Conservation (phyloP, 2,329 filamentous ascomycete genomes). For the Acephala macrosclerotiorum region DNA sequence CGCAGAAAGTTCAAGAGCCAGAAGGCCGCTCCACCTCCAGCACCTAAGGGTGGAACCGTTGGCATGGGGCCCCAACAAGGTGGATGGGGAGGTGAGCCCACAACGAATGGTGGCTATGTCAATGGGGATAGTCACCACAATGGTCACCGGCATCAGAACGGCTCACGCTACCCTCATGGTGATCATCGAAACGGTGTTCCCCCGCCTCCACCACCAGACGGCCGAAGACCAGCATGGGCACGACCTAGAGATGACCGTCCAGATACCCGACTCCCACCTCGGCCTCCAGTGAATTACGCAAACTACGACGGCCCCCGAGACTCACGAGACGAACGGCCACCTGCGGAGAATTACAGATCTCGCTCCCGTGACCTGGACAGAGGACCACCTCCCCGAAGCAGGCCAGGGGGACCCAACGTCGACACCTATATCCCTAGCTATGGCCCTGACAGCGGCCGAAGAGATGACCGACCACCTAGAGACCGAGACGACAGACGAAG, state of each 20-base stretch:
- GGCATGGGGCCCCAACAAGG: conserved; percentile 68
- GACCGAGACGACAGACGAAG: conserved; percentile 48
- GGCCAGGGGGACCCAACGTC: conserved; percentile 42
- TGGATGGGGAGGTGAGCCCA: conserved; percentile 40
- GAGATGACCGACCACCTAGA: conserved; percentile 40
- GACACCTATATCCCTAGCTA: conserved; percentile 61
- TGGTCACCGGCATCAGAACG: conserved; percentile 41
- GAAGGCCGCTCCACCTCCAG: conserved; percentile 84
- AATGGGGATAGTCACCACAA: conserved; percentile 39
- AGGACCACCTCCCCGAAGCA: conserved; percentile 35
- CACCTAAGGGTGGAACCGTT: conserved; percentile 89
- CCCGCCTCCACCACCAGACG: conserved; percentile 35
- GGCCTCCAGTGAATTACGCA: conserved; percentile 38
- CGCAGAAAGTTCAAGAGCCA: conserved; percentile 88
- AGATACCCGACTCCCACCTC: conserved; percentile 42
- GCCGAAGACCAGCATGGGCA: conserved; percentile 45
- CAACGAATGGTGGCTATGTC: conserved; percentile 35
- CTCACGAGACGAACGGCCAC: conserved; percentile 35
- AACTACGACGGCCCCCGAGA: conserved; percentile 39
- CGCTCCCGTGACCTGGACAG: conserved; percentile 47
- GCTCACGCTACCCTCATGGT: conserved; percentile 36
- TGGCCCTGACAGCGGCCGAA: conserved; percentile 44
- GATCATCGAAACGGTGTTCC: conserved; percentile 40
- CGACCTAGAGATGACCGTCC: conserved; percentile 38
- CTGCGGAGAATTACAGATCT: conserved; percentile 48